A percentile compares a stretch with the other conserved stretches of the same genome.
Evolutionary conservation across 805 yeast genomes (phyloP).

Genomic region (Yarrowia sp.): DNA sequence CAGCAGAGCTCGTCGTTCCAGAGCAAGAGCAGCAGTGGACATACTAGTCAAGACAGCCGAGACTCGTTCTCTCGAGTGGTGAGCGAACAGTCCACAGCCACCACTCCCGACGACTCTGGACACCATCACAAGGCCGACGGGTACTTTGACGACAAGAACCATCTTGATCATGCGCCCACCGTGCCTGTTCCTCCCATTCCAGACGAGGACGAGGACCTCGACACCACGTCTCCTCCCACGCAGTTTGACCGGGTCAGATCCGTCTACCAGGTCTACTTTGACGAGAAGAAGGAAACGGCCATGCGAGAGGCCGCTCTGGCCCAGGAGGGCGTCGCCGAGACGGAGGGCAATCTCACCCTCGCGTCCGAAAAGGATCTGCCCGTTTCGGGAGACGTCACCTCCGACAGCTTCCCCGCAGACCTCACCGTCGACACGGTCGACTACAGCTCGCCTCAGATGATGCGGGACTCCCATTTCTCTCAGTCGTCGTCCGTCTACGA

Average conservation of each 20-base stretch:
- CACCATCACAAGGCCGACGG: neutral
- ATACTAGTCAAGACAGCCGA: neutral
- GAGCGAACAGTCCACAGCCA: neutral
- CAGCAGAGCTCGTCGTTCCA: conserved; percentile 1
- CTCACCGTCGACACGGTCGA: conserved; percentile 8
- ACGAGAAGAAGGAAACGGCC: conserved; percentile 5
- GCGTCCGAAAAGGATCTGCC: neutral
- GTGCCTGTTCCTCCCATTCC: neutral
- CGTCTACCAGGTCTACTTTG: conserved; percentile 33
- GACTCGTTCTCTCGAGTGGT: neutral
- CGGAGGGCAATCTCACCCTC: neutral
- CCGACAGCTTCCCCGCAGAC: conserved; percentile 15
- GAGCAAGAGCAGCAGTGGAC: neutral
- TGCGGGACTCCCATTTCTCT: neutral
- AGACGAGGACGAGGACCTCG: neutral
- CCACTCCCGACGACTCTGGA: neutral
- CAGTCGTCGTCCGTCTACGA: conserved; percentile 5
- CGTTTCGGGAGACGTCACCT: neutral
- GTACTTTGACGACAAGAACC: neutral
- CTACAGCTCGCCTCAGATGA: neutral
- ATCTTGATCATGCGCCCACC: neutral
- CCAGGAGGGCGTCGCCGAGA: neutral
- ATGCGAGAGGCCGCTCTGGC: neutral
- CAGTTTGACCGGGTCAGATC: conserved; percentile 34
- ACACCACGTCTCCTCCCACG: conserved; percentile 21